Percentiles rank a stretch among this genome's conserved stretches.
Conservation (phyloP, 441 rosid genomes). For the Aleurites moluccanus region DNA sequence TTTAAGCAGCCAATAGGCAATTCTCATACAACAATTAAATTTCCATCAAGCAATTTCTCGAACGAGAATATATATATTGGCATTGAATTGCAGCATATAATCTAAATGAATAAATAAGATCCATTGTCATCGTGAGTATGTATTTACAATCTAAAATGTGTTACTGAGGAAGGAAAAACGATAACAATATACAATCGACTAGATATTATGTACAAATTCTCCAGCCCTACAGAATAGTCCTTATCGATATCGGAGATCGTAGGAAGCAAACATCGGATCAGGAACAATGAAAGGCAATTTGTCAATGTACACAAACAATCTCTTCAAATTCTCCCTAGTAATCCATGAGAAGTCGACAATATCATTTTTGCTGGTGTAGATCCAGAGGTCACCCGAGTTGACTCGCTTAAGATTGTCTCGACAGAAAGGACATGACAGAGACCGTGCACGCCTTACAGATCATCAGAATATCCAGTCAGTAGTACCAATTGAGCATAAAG, state of each 20-base stretch:
- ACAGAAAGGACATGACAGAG: slow-evolving; percentile 93
- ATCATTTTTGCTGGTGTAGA: slow-evolving; percentile 69
- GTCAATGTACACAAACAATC: slow-evolving; percentile 72
- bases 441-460: slow-evolving; percentile 58
- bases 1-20: no score
- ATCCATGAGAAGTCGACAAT: slow-evolving; percentile 63
- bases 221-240: not conserved
- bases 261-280: slow-evolving; percentile 58
- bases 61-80: not conserved
- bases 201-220: not conserved
- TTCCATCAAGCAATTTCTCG: no score
- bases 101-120: slow-evolving; percentile 1
- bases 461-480: not conserved
- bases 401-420: slow-evolving; percentile 88
- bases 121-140: not conserved
- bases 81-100: not conserved
- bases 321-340: slow-evolving; percentile 62
- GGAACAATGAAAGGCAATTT: slow-evolving; percentile 78
- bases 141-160: slow-evolving; percentile 23
- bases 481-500: not conserved
- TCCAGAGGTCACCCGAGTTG: slow-evolving; percentile 90
- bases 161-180: not conserved
- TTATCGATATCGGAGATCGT: slow-evolving; percentile 45
- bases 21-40: no score
- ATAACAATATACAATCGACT: slow-evolving; percentile 17